phyloP scores from a whole-genome alignment of 2,329 filamentous ascomycete genomes.

The Aspergillus cejpii region DNA sequence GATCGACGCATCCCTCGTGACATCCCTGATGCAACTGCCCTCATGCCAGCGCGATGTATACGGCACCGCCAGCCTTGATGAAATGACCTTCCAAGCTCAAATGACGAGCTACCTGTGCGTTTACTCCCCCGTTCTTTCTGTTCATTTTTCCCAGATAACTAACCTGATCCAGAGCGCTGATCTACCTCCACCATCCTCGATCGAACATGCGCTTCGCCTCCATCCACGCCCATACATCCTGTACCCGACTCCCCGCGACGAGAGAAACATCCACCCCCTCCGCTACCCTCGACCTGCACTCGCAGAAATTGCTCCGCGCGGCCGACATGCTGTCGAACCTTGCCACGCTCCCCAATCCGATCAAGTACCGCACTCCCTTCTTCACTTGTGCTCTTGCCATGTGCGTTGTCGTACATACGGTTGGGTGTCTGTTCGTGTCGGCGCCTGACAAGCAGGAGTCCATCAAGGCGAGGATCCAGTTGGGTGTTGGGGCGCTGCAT shows the following conservation, averaged over 20 bases:
- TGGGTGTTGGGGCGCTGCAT: constrained; percentile 25
- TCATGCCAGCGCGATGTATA: constrained; percentile 58
- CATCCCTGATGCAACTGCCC: constrained; percentile 66
- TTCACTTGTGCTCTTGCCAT: constrained; percentile 71
- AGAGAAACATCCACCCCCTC: constrained; percentile 1
- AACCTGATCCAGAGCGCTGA: constrained; percentile 38
- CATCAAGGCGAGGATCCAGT: constrained; percentile 27
- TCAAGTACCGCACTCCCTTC: constrained; percentile 67
- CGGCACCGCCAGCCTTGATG: constrained; percentile 61
- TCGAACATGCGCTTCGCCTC: constrained; percentile 51
- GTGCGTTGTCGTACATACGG: constrained; percentile 67
- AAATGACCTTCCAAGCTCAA: constrained; percentile 38
- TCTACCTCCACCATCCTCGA: constrained; percentile 66
- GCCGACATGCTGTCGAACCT: constrained; percentile 69
- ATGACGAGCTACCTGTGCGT: constrained; percentile 26
- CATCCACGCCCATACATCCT: constrained; percentile 16
- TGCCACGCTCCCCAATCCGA: constrained; percentile 47
- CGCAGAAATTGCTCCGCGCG: constrained; percentile 69
- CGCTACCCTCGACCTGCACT: constrained; percentile 45
- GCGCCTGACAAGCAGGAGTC: constrained; percentile 15
- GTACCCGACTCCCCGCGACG: constrained; percentile 10
- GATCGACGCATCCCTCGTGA: constrained; percentile 48
- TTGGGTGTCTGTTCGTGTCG: constrained; percentile 56
- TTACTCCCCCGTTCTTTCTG: not conserved
- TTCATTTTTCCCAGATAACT: not conserved